Evolutionary conservation across 148 eudicot species (phyloP).

Genomic region (Amaranthus palmeri): DNA sequence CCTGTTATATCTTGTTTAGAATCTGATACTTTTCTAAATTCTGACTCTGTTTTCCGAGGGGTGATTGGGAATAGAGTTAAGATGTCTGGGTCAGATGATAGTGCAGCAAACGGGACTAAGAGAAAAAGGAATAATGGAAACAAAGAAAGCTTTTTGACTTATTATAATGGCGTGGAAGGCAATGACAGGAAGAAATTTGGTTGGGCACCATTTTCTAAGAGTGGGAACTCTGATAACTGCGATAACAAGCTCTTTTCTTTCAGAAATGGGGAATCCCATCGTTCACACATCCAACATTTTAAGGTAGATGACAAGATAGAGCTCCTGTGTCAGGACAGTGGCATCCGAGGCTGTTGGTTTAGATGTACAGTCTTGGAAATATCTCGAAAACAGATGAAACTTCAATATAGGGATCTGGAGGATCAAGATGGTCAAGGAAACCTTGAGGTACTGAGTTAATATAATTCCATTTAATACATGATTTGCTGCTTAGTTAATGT

Average conservation of each 20-base stretch:
- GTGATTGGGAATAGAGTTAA: conserved; percentile 36
- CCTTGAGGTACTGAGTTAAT: conserved; percentile 57
- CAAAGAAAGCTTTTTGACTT: conserved; percentile 29
- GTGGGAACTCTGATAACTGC: conserved; percentile 28
- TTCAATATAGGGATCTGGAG: conserved; percentile 68
- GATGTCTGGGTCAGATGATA: conserved; percentile 43
- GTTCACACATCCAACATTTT: conserved; percentile 32
- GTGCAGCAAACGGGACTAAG: conserved; percentile 50
- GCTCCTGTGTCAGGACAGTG: conserved; percentile 87
- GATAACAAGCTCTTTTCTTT: conserved; percentile 29
- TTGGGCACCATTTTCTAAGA: conserved; percentile 31
- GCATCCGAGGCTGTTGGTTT: conserved; percentile 98
- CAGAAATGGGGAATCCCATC: conserved; percentile 37
- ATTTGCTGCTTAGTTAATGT: neutral
- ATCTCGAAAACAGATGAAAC: conserved; percentile 57
- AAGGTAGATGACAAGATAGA: conserved; percentile 65
- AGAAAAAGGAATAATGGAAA: conserved; percentile 53
- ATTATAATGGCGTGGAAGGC: conserved; percentile 23
- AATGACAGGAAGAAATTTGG: conserved; percentile 23
- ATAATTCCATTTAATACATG: neutral
- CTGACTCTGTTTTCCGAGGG: conserved; percentile 18
- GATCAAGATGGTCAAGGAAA: conserved; percentile 74
- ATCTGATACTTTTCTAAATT: conserved; percentile 38
- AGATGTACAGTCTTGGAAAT: conserved; percentile 69
- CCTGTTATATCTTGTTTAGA: conserved; percentile 71